Conservation (phyloP, 2,329 filamentous ascomycete species). For the Thelonectria olida region DNA sequence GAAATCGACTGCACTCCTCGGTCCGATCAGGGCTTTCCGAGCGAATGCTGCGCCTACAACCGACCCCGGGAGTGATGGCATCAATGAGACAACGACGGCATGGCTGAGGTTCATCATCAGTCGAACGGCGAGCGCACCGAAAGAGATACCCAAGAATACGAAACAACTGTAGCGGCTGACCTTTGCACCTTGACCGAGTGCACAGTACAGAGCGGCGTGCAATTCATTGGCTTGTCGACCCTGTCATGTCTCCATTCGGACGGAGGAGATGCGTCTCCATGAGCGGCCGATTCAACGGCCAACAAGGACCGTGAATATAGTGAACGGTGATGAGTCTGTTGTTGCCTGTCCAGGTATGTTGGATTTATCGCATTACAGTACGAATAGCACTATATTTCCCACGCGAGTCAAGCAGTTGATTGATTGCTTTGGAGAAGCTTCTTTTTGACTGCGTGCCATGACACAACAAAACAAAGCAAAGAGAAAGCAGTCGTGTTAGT, state of each 20-base stretch:
- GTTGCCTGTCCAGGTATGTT: background rate
- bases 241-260: background rate
- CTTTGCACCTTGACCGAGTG: background rate
- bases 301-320: background rate
- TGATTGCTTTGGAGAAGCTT: background rate
- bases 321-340: background rate
- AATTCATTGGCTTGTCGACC: background rate
- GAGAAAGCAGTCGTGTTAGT: background rate
- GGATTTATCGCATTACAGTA: background rate
- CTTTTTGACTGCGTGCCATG: background rate
- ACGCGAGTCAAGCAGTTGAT: background rate
- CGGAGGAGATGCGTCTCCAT: too few species aligned
- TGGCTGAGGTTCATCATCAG: background rate
- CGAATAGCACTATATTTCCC: too few species aligned
- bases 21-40: slow-evolving; percentile 2
- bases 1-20: slow-evolving; percentile 3
- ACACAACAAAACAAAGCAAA: background rate
- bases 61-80: background rate
- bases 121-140: background rate
- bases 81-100: background rate
- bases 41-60: too few species aligned
- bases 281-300: too few species aligned
- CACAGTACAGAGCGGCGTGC: background rate
- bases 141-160: background rate
- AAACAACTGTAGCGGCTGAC: too few species aligned